Conservation (phyloP, 225 moss, liverwort and hornwort genomes). For the Climacium dendroides region DNA sequence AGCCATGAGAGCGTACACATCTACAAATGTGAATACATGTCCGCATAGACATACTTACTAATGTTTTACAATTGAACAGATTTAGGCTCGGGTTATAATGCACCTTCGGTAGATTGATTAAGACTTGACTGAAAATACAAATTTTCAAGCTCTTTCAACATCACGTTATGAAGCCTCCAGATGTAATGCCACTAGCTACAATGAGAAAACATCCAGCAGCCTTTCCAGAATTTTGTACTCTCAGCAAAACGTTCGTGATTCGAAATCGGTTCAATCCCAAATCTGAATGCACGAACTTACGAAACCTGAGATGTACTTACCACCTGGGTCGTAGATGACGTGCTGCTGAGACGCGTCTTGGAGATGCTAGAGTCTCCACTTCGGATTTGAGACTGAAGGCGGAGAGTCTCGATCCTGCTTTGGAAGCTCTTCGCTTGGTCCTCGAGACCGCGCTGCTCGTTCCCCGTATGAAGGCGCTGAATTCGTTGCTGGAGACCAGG, state of each 20-base stretch:
- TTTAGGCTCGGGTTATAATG: neutral
- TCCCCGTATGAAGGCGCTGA: slow-evolving; percentile 18
- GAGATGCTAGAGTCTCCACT: neutral
- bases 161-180: neutral
- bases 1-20: neutral
- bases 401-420: slow-evolving; percentile 31
- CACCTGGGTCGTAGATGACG: slow-evolving; percentile 26
- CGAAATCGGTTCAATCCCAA: neutral
- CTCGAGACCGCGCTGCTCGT: slow-evolving; percentile 25
- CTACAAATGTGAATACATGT: neutral
- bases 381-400: slow-evolving; percentile 21
- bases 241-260: neutral
- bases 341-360: slow-evolving; percentile 21
- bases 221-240: neutral
- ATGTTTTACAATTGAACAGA: neutral
- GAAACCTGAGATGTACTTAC: neutral
- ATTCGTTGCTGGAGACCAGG: slow-evolving; percentile 26
- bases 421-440: slow-evolving; percentile 34
- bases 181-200: neutral
- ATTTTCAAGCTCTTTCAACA: neutral
- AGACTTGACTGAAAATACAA: neutral
- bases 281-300: neutral
- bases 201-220: neutral
- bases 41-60: neutral
- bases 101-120: neutral